These are phyloP conservation scores for Nymphaea thermarum DNA, from an alignment of 164 flowering plant genomes.

Conservation along the genomic window DNA sequence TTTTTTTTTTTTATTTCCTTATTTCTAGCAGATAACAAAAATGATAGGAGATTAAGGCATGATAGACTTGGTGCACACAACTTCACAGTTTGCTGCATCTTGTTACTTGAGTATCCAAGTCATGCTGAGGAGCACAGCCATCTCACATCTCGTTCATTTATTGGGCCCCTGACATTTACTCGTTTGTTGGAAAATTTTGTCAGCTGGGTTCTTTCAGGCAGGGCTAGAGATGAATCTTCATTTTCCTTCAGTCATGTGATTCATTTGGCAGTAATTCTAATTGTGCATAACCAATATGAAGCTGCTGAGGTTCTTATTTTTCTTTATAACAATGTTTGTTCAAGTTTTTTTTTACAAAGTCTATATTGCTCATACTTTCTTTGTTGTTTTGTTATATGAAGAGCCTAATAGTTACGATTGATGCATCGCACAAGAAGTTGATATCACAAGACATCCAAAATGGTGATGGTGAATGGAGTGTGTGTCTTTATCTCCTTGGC, in stretches of 20 bases:
- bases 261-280: slow-evolving; percentile 49
- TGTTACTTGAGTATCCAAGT: slow-evolving; percentile 27
- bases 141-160: slow-evolving; percentile 31
- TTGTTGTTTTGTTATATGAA: slow-evolving; percentile 10
- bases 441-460: slow-evolving; percentile 43
- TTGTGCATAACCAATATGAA: slow-evolving; percentile 68
- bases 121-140: slow-evolving; percentile 20
- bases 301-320: slow-evolving; percentile 64
- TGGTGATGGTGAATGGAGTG: slow-evolving; percentile 45
- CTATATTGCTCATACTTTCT: background rate
- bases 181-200: slow-evolving; percentile 31
- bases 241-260: slow-evolving; percentile 41
- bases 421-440: slow-evolving; percentile 50
- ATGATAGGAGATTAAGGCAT: slow-evolving; percentile 40
- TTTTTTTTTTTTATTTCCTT: background rate
- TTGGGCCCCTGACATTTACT: slow-evolving; percentile 28
- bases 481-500: slow-evolving; percentile 74
- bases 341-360: background rate
- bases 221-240: slow-evolving; percentile 35
- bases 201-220: slow-evolving; percentile 77
- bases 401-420: slow-evolving; percentile 47
- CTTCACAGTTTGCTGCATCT: slow-evolving; percentile 55
- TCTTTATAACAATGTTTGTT: background rate
- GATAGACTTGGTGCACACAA: slow-evolving; percentile 59
- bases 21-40: slow-evolving; percentile 37